These are phyloP conservation scores for Xylaria palmicola DNA, from an alignment of 495 filamentous ascomycete genomes.

Conservation along the genomic window DNA sequence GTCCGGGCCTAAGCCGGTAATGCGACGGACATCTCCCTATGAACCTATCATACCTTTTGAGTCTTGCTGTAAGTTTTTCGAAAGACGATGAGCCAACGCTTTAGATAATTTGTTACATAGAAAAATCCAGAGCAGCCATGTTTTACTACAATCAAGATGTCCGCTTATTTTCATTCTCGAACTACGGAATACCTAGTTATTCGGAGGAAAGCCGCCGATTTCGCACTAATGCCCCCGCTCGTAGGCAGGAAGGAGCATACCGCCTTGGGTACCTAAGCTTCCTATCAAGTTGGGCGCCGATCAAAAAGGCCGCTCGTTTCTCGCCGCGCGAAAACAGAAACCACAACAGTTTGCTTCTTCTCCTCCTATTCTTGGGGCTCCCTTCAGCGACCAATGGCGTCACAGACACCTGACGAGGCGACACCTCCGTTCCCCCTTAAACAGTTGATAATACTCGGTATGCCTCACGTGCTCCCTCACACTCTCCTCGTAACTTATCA, in stretches of 20 bases:
- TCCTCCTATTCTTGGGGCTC: not conserved
- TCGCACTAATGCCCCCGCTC: slow-evolving; percentile 13
- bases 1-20: slow-evolving; percentile 4
- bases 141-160: no score
- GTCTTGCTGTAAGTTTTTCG: not conserved
- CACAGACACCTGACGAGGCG: slow-evolving; percentile 1
- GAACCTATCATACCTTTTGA: not conserved
- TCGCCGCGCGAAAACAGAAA: not conserved
- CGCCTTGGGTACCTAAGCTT: not conserved
- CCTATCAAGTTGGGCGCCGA: no score
- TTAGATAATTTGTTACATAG: no score
- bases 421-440: slow-evolving; percentile 27
- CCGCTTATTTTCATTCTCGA: no score
- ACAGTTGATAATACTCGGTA: slow-evolving; percentile 36
- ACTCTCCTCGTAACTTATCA: not conserved
- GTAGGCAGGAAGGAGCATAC: not conserved
- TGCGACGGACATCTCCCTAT: not conserved
- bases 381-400: slow-evolving; percentile 4
- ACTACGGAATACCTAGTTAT: not conserved
- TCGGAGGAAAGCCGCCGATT: slow-evolving; percentile 6
- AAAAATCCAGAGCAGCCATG: no score
- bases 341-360: not conserved
- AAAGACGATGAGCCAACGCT: not conserved
- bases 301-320: not conserved
- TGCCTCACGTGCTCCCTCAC: no score